Base-by-base conservation (phyloP, 768 basidiomycete genomes). In the Hysterangium stoloniferum region DNA sequence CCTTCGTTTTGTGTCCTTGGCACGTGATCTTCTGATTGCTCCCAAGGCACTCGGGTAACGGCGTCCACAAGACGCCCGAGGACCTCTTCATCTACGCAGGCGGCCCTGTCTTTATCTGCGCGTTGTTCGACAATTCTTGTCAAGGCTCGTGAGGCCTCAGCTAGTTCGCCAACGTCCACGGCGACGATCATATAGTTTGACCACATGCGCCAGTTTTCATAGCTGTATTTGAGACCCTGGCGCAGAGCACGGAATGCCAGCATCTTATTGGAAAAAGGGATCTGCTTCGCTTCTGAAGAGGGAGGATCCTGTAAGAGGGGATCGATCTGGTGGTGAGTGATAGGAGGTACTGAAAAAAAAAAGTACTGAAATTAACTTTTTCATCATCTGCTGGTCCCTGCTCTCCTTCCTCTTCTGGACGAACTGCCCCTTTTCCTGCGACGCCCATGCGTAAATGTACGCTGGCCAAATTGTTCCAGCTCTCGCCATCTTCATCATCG, bases 121-220 rank as follows among this genome's bases (percentile, higher is more conserved):
- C 81, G 78, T 62, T 81, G 77, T 57, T 94, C 89, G 32, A 97
- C 78, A 51, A 97, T 74, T 3, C 92, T 82, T 0, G 76, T 75
- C 19, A 91, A 72, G 0, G 94, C 95, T 33, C 89, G 82, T 52
- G 80, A 83, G 0, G 91, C 84, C 62, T 99, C 95, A 1, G 79
- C 73, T 43, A 97, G 74, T 62, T 98, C 93, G 6, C 94, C 95
- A 17, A 97, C 86, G 57, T 97, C 92, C 66, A 96, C 73, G 3
- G 89, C 77, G 24, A 98, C 84, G 60, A 96, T 72, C 84, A 90
- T 93, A 71, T 93, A 98, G 71, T 99, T 99, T 54, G 76, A 75
- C 96, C 96, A 99, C 87, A 99, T 94, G 17, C 91, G 79, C 94
- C 95, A 98, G 61, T 92, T 94, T 24, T 89, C 83, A 63, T 91